These are phyloP conservation scores for Pisolithus tinctorius DNA, from an alignment of 768 basidiomycete genomes.

Conservation along the genomic window DNA sequence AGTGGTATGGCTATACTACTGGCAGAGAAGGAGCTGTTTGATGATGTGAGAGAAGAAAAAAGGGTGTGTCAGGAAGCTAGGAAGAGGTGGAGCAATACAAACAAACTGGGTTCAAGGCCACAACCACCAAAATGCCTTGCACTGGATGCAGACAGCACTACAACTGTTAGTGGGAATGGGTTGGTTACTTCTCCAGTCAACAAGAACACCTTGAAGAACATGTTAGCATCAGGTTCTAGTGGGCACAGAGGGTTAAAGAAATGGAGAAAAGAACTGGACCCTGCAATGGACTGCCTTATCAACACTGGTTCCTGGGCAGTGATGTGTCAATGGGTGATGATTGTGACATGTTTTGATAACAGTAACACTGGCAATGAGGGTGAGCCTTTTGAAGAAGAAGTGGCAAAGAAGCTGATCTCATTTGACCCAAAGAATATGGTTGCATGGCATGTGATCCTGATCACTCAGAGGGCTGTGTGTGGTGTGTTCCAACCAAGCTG, in stretches of 20 bases:
- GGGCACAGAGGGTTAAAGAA: too few relatives aligned
- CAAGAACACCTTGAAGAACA: neutral
- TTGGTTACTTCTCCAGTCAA: too few relatives aligned
- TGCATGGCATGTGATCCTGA: neutral
- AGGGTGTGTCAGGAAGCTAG: neutral
- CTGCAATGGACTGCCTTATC: slow-evolving; percentile 21
- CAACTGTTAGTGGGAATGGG: too few relatives aligned
- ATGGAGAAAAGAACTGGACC: slow-evolving; percentile 8
- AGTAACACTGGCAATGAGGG: slow-evolving; percentile 6
- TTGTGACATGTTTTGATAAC: slow-evolving; percentile 15
- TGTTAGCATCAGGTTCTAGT: too few relatives aligned
- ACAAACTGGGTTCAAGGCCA: neutral
- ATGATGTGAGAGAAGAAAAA: slow-evolving; percentile 9
- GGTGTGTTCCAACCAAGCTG: slow-evolving; percentile 7
- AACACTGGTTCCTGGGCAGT: slow-evolving; percentile 16
- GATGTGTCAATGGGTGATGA: slow-evolving; percentile 9
- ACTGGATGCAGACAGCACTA: too few relatives aligned
- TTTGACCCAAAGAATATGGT: too few relatives aligned
- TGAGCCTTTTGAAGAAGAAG: too few relatives aligned
- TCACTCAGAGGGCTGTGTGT: slow-evolving; percentile 6
- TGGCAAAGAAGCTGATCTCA: too few relatives aligned
- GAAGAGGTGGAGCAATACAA: neutral
- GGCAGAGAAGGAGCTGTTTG: slow-evolving; percentile 23
- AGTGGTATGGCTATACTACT: slow-evolving; percentile 19
- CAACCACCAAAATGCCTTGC: too few relatives aligned